These are phyloP conservation scores for Suillus brevipes DNA, from an alignment of 768 basidiomycete genomes.

Conservation along the genomic window DNA sequence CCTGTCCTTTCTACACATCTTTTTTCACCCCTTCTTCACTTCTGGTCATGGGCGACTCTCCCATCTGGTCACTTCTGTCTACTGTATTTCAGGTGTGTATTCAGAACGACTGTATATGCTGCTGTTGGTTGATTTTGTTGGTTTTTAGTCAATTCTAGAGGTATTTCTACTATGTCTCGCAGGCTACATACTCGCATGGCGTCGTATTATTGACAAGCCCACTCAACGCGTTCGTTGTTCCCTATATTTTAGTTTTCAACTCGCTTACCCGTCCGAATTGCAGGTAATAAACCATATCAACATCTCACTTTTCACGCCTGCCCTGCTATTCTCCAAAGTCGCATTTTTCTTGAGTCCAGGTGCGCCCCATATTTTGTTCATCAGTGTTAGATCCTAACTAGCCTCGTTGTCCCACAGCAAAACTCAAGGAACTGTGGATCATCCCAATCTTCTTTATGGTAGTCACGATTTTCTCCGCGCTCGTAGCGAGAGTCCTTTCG, in stretches of 20 bases:
- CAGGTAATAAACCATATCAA: constrained; percentile 78
- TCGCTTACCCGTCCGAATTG: background rate
- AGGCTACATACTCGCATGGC: constrained; percentile 77
- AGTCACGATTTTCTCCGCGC: constrained; percentile 71
- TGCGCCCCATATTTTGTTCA: constrained; percentile 23
- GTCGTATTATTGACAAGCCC: constrained; percentile 83
- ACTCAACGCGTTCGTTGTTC: constrained; percentile 74
- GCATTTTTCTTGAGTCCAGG: constrained; percentile 88
- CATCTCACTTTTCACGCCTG: constrained; percentile 86
- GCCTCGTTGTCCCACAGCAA: constrained; percentile 41
- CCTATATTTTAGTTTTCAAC: background rate
- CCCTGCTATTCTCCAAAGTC: constrained; percentile 90
- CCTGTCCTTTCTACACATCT: background rate
- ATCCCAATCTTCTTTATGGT: constrained; percentile 84
- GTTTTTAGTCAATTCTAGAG: constrained; percentile 75
- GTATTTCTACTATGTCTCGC: constrained; percentile 85
- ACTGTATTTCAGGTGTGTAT: constrained; percentile 31
- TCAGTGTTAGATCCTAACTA: background rate
- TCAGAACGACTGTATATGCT: too few species aligned
- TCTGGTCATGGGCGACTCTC: background rate
- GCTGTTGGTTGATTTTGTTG: background rate
- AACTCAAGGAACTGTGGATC: constrained; percentile 80
- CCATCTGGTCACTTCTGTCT: constrained; percentile 19
- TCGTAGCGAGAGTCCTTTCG: constrained; percentile 63
- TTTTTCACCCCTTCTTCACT: background rate